These are phyloP conservation scores for Podospora pseudopauciseta DNA, from an alignment of 495 filamentous ascomycete genomes.

Conservation along the genomic window DNA sequence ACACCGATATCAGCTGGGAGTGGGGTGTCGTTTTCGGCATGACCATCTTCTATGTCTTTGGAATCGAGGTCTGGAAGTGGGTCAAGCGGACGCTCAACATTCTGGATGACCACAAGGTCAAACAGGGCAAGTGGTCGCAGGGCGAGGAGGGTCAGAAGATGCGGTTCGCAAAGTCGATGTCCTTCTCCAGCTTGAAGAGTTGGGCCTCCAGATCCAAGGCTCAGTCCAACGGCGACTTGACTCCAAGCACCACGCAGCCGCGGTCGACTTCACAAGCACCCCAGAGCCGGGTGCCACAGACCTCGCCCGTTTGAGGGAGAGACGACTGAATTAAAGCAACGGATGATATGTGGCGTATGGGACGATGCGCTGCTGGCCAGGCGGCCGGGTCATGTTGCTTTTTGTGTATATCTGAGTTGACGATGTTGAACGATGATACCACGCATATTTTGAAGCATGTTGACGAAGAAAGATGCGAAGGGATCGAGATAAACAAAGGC, in stretches of 20 bases:
- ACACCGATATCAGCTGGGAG: constrained; percentile 69
- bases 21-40: constrained; percentile 62
- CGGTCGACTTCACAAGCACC: constrained; percentile 3
- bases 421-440: background rate
- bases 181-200: constrained; percentile 42
- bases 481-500: background rate
- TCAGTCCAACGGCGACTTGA: constrained; percentile 16
- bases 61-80: constrained; percentile 66
- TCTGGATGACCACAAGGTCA: constrained; percentile 43
- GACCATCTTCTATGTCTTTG: constrained; percentile 55
- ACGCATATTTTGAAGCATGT: background rate
- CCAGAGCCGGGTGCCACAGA: background rate
- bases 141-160: constrained; percentile 35
- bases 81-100: constrained; percentile 51
- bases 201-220: constrained; percentile 35
- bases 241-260: constrained; percentile 21
- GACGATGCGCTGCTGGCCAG: background rate
- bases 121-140: constrained; percentile 41
- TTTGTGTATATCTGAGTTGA: background rate
- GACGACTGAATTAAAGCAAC: background rate
- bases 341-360: background rate
- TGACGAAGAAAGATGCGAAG: background rate
- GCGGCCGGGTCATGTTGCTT: background rate
- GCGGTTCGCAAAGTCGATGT: constrained; percentile 38
- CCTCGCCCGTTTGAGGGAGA: constrained; percentile 9